Percentiles rank a stretch among this genome's conserved stretches.
phyloP scores from a whole-genome alignment of 2,329 filamentous ascomycete genomes.

The Hyphodiscus sp. region DNA sequence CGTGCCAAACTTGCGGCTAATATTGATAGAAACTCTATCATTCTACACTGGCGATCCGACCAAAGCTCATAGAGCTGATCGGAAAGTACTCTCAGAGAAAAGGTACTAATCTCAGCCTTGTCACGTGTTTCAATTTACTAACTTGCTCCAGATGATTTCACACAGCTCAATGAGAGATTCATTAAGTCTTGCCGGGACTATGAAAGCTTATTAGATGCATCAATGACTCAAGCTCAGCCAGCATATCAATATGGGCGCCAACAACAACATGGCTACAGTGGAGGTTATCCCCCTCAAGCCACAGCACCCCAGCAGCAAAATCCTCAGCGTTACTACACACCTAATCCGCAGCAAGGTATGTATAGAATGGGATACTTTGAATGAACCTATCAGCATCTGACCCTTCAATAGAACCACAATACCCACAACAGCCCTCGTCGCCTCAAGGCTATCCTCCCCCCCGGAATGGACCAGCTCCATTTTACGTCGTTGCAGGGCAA shows the following conservation, averaged over 20 bases:
- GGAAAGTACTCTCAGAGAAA: conserved; percentile 99
- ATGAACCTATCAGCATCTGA: conserved; percentile 3
- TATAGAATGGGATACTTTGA: background rate
- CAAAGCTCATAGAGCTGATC: conserved; percentile 95
- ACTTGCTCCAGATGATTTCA: conserved; percentile 76
- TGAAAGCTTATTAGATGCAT: conserved; percentile 89
- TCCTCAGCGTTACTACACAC: conserved; percentile 63
- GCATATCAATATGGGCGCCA: conserved; percentile 63
- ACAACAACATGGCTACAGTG: conserved; percentile 32
- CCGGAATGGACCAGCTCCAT: conserved; percentile 49
- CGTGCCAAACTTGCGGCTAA: conserved; percentile 25
- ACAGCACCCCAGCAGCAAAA: conserved; percentile 49
- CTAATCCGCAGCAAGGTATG: conserved; percentile 39
- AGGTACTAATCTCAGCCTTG: conserved; percentile 44
- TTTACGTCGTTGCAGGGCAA: conserved; percentile 51
- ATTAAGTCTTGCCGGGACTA: conserved; percentile 98
- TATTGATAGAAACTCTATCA: conserved; percentile 67
- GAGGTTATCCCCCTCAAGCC: conserved; percentile 30
- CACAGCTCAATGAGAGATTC: conserved; percentile 97
- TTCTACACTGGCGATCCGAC: conserved; percentile 85
- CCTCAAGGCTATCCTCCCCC: conserved; percentile 52
- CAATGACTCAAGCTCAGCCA: conserved; percentile 89
- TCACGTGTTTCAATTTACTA: conserved; percentile 7
- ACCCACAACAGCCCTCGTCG: conserved; percentile 42
- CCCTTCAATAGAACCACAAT: conserved; percentile 31